Conservation (phyloP, 495 filamentous ascomycete genomes). For the Hyaloscypha bicolor region DNA sequence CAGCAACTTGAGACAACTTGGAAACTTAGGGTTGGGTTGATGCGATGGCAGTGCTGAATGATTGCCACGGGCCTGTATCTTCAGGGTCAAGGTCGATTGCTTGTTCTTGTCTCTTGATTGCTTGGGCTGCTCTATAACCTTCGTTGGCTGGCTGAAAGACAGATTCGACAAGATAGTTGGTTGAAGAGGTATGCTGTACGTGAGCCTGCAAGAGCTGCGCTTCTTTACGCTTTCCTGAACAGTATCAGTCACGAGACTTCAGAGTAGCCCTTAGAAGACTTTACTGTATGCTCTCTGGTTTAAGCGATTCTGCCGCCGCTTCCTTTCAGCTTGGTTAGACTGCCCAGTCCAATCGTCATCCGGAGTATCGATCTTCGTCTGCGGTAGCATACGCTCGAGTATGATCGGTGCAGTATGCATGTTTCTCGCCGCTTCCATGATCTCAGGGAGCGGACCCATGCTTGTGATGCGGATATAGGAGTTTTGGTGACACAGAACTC, state of each 20-base stretch:
- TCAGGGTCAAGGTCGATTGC: no score
- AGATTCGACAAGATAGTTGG: background rate
- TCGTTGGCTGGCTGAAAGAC: background rate
- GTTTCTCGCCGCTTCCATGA: no score
- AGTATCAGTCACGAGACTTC: background rate
- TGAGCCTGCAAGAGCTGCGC: background rate
- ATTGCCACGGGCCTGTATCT: no score
- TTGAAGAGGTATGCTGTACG: background rate
- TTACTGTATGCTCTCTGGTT: slow-evolving; percentile 47
- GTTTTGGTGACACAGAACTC: no score
- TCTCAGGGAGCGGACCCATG: no score
- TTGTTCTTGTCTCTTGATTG: no score
- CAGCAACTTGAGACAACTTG: slow-evolving; percentile 6
- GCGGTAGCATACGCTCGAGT: slow-evolving; percentile 19
- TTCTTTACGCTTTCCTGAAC: background rate
- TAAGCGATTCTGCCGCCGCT: slow-evolving; percentile 47
- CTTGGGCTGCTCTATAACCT: no score
- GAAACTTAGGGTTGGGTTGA: background rate
- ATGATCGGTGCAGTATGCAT: no score
- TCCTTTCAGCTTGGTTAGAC: slow-evolving; percentile 42
- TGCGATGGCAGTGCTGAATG: background rate
- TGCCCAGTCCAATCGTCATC: slow-evolving; percentile 44
- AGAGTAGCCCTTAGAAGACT: background rate
- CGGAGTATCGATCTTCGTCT: background rate
- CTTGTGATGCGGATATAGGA: no score